Base-by-base conservation (phyloP, 768 basidiomycete species). In the Termitomyces heimii region DNA sequence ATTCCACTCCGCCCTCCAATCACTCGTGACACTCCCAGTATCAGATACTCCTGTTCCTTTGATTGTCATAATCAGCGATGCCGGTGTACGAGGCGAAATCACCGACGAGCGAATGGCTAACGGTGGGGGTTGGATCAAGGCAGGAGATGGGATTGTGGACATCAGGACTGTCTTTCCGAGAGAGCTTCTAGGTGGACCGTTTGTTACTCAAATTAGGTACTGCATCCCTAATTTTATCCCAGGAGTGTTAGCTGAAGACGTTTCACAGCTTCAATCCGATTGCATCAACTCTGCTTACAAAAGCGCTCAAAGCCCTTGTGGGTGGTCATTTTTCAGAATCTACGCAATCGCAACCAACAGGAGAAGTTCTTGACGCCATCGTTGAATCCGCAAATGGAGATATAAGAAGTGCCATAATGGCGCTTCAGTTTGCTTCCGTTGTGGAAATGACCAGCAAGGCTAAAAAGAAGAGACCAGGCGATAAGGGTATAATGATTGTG, bases 381-480 rank as follows among this genome's bases (percentile, higher is more conserved):
- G 82, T 94, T 5, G 83, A 86, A 51, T 82, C 89, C 2, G 80
- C 90, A 3, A 89, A 89, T 65, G 97, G 97, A 0, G 97, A 99
- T 66, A 90, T 99, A 37, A 79, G 97, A 43, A 91, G 89, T 56
- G 96, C 95, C 0, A 82, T 98, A 59, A 98, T 96, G 85, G 86
- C 89, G 0, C 77, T 98, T 7, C 91, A 99, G 67, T 94, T 99
- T 65, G 83, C 86, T 1, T 96, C 80, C 67, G 69, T 82, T 18
- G 71, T 75, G 20, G 70, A 78, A 56, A 56, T 68, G 46, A 67
- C 66, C n/a, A 64, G 63, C 16, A 65, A 62, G 56, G 68, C 66
- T 59, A 65, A 62, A 60, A 75, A 72, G 65, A 73, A 73, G 67
- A 73, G 70, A 58, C 65, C 61, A 57, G 69, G 63, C 43, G 67